Evolutionary conservation across 805 yeast species (phyloP).

Genomic region (Jamesozyma rosinii): DNA sequence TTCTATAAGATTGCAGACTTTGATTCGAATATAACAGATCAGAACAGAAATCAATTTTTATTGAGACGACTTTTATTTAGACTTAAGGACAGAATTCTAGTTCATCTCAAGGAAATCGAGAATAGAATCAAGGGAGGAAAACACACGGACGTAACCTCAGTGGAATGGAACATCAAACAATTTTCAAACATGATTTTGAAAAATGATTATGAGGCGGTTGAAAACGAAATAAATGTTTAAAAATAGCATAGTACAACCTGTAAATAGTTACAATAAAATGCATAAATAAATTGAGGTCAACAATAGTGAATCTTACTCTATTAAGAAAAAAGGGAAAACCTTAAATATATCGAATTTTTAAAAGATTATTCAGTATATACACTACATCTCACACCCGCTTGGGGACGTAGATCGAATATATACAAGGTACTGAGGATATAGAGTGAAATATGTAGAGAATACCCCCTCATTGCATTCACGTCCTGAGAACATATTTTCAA

Average conservation of each 20-base stretch:
- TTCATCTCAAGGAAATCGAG: constrained; percentile 14
- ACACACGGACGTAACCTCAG: constrained; percentile 1
- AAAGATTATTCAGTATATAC: too few relatives aligned
- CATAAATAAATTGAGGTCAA: not conserved
- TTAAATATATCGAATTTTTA: too few relatives aligned
- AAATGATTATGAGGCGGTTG: not conserved
- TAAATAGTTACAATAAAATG: not conserved
- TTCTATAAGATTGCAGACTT: constrained; percentile 7
- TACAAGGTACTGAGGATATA: too few relatives aligned
- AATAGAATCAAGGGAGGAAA: not conserved
- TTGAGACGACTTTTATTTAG: constrained; percentile 20
- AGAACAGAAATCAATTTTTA: constrained; percentile 14
- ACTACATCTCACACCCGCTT: too few relatives aligned
- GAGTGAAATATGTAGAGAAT: too few relatives aligned
- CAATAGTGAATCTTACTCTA: too few relatives aligned
- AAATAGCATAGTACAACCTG: not conserved
- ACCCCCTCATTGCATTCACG: too few relatives aligned
- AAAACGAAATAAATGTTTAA: not conserved
- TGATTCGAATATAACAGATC: not conserved
- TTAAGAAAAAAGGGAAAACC: too few relatives aligned
- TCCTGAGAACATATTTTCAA: too few relatives aligned
- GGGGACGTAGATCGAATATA: too few relatives aligned
- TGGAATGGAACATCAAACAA: constrained; percentile 14
- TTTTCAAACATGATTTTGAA: constrained; percentile 4
- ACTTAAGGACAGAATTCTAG: constrained; percentile 15